Evolutionary conservation across 257 asterid species (phyloP).

Genomic region (Plantago major): DNA sequence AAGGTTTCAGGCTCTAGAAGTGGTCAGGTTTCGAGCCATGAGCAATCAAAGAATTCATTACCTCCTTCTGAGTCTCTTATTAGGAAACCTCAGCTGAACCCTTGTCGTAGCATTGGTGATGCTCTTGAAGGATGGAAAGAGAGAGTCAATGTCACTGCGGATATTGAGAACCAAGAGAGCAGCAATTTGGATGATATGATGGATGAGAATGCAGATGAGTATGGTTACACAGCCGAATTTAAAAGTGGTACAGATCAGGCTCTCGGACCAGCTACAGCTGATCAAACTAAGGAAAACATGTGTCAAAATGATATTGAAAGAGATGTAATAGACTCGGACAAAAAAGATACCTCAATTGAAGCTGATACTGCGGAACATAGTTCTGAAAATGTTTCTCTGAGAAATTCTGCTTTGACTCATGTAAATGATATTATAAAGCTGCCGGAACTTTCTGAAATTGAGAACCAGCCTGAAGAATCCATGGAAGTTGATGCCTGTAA

Average conservation of each 20-base stretch:
- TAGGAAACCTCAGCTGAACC: conserved; percentile 67
- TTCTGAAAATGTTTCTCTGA: conserved; percentile 42
- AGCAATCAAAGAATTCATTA: conserved; percentile 32
- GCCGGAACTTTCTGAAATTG: conserved; percentile 31
- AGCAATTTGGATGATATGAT: conserved; percentile 42
- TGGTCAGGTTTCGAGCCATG: conserved; percentile 44
- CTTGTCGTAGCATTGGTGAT: conserved; percentile 80
- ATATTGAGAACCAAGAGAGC: conserved; percentile 40
- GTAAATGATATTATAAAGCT: conserved; percentile 28
- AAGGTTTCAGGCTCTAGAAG: conserved; percentile 44
- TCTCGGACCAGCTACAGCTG: conserved; percentile 91
- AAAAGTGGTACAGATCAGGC: conserved; percentile 91
- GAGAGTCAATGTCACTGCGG: conserved; percentile 77
- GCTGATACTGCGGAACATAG: conserved; percentile 43
- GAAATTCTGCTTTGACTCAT: conserved; percentile 29
- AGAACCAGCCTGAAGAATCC: conserved; percentile 38
- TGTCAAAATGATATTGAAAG: conserved; percentile 48
- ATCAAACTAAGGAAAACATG: conserved; percentile 57
- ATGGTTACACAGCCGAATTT: conserved; percentile 80
- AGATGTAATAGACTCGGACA: conserved; percentile 32
- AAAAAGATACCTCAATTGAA: conserved; percentile 37
- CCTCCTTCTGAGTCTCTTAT: conserved; percentile 41
- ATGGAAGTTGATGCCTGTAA: conserved; percentile 32
- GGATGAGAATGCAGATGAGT: conserved; percentile 75
- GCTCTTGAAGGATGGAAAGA: conserved; percentile 98